Conservation (phyloP, 768 basidiomycete genomes). For the Termitomyces heimii region DNA sequence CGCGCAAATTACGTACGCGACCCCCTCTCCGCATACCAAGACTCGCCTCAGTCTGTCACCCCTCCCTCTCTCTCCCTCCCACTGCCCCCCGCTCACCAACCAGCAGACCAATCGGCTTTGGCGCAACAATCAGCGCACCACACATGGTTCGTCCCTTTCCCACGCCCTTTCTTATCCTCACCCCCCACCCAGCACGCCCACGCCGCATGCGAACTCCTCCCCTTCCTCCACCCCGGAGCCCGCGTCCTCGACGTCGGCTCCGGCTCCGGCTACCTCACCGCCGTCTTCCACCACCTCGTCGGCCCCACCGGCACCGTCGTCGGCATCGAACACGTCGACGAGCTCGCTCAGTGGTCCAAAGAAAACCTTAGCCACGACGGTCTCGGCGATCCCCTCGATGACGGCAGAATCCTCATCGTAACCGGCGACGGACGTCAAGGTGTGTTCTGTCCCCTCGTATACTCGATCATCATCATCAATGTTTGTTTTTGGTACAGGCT, state of each 20-base stretch:
- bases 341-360: slow-evolving; percentile 66
- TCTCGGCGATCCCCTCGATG: slow-evolving; percentile 45
- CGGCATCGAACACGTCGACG: slow-evolving; percentile 88
- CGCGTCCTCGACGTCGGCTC: slow-evolving; percentile 87
- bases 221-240: slow-evolving; percentile 62
- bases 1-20: slow-evolving; percentile 60
- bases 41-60: slow-evolving; percentile 70
- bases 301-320: slow-evolving; percentile 56
- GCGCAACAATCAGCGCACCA: slow-evolving; percentile 93
- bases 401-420: slow-evolving; percentile 54
- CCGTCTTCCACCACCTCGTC: slow-evolving; percentile 75
- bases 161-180: background rate
- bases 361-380: slow-evolving; percentile 67
- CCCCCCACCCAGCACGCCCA: slow-evolving; percentile 68
- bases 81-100: background rate
- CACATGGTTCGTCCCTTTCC: slow-evolving; percentile 70
- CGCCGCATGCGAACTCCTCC: slow-evolving; percentile 72
- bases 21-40: slow-evolving; percentile 55
- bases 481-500: slow-evolving; percentile 22
- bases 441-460: background rate
- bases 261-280: slow-evolving; percentile 83
- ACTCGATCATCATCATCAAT: too few relatives aligned
- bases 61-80: background rate
- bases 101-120: slow-evolving; percentile 65
- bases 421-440: slow-evolving; percentile 81